Conservation (phyloP, 2,329 filamentous ascomycete species). For the Ceratocystis cubensis region DNA sequence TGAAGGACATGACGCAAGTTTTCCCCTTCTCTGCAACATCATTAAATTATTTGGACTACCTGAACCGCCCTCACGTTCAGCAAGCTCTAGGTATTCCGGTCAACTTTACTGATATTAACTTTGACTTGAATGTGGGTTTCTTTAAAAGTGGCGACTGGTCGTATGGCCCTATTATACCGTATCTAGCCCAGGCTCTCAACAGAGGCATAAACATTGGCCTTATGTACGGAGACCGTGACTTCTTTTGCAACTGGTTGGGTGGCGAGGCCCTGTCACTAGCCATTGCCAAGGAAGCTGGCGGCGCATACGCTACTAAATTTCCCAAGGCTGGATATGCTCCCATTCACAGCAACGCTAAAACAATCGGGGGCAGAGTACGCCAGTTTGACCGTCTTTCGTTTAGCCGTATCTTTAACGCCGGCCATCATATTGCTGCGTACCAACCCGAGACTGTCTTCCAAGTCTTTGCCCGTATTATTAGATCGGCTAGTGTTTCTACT, state of each 20-base stretch:
- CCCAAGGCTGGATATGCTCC: conserved; percentile 56
- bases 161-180: conserved; percentile 26
- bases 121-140: conserved; percentile 49
- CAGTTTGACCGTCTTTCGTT: conserved; percentile 66
- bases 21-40: conserved; percentile 49
- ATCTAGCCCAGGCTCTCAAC: conserved; percentile 46
- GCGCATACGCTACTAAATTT: conserved; percentile 43
- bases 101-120: conserved; percentile 49
- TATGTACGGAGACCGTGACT: conserved; percentile 55
- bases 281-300: conserved; percentile 39
- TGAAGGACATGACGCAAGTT: conserved; percentile 49
- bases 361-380: conserved; percentile 59
- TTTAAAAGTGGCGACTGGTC: conserved; percentile 11
- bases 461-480: conserved; percentile 48
- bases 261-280: conserved; percentile 59
- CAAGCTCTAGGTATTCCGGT: conserved; percentile 49
- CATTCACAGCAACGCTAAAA: conserved; percentile 52
- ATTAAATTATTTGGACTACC: conserved; percentile 47
- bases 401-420: conserved; percentile 52
- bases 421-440: conserved; percentile 49
- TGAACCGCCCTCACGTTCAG: conserved; percentile 48
- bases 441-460: conserved; percentile 48
- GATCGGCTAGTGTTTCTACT: conserved; percentile 42
- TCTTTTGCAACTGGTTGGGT: conserved; percentile 57
- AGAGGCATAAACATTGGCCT: conserved; percentile 56